These are phyloP conservation scores for Ustilago esculenta DNA, from an alignment of 1,284 basidiomycete species.

Conservation along the genomic window DNA sequence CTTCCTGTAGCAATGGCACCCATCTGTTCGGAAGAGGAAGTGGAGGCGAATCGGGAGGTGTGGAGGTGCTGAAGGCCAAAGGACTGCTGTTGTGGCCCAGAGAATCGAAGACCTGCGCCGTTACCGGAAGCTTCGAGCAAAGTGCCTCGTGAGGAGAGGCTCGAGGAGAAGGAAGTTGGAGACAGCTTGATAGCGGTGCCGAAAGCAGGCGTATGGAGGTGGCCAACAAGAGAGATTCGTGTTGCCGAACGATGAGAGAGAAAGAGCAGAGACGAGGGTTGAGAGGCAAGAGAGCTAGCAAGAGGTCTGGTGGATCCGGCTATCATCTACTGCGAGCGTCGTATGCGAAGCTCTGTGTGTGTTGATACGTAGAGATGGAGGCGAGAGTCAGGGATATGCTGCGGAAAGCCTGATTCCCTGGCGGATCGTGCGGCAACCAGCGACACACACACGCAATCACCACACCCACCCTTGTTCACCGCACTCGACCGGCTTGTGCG, in stretches of 20 bases:
- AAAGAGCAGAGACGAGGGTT: not conserved
- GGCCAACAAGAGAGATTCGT: not conserved
- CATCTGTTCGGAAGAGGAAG: conserved; percentile 33
- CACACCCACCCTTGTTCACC: too few species aligned
- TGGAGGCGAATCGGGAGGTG: conserved; percentile 12
- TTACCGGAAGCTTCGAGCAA: conserved; percentile 19
- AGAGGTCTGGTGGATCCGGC: conserved; percentile 7
- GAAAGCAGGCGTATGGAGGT: conserved; percentile 14
- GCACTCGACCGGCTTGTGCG: not conserved
- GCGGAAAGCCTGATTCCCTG: not conserved
- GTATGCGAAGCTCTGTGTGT: not conserved
- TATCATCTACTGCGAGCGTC: conserved; percentile 18
- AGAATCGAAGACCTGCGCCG: conserved; percentile 15
- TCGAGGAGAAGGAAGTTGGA: conserved; percentile 5
- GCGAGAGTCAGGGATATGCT: not conserved
- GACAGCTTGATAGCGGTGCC: conserved; percentile 14
- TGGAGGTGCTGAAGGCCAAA: conserved; percentile 37
- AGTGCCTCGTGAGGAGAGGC: conserved; percentile 10
- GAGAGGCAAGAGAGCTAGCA: conserved; percentile 1
- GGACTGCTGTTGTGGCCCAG: conserved; percentile 17
- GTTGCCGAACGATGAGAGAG: not conserved
- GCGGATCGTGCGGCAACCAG: conserved; percentile 1
- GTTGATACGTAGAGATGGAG: not conserved
- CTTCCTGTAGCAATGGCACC: conserved; percentile 61
- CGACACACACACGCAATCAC: too few species aligned